phyloP scores from a whole-genome alignment of 495 filamentous ascomycete genomes.

The Xylaria nigripes region DNA sequence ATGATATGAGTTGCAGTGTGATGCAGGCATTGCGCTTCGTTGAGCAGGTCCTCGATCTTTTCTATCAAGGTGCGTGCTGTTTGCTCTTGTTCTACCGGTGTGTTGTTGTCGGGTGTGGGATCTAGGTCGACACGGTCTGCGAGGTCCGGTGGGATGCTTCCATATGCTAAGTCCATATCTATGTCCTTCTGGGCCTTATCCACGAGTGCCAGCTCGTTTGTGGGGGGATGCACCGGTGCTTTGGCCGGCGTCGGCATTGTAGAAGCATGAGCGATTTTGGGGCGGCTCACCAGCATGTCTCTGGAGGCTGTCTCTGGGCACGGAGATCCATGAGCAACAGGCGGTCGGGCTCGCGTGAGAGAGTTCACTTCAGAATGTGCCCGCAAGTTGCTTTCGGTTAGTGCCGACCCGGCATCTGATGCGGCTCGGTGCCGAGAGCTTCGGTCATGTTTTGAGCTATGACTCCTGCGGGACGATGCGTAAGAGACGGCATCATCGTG shows the following conservation, averaged over 20 bases:
- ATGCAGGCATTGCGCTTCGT: slow-evolving; percentile 82
- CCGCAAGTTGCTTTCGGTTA: slow-evolving; percentile 37
- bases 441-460: slow-evolving; percentile 22
- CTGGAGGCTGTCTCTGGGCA: slow-evolving; percentile 35
- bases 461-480: slow-evolving; percentile 29
- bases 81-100: slow-evolving; percentile 29
- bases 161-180: slow-evolving; percentile 87
- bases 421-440: slow-evolving; percentile 18
- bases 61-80: slow-evolving; percentile 58
- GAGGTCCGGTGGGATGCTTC: slow-evolving; percentile 53
- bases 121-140: slow-evolving; percentile 35
- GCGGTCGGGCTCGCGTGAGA: slow-evolving; percentile 32
- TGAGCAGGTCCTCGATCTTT: slow-evolving; percentile 61
- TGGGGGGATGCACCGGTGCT: slow-evolving; percentile 9
- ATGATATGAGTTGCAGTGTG: slow-evolving; percentile 78
- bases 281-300: slow-evolving; percentile 33
- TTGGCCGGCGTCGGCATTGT: slow-evolving; percentile 17
- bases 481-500: slow-evolving; percentile 33
- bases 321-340: slow-evolving; percentile 32
- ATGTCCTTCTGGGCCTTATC: slow-evolving; percentile 45
- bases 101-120: slow-evolving; percentile 17
- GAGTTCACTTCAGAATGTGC: slow-evolving; percentile 38
- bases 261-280: slow-evolving; percentile 26
- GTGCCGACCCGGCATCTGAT: slow-evolving; percentile 22
- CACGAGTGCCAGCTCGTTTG: slow-evolving; percentile 29